These are phyloP conservation scores for Ustulina deusta DNA, from an alignment of 2,329 filamentous ascomycete genomes.

Conservation along the genomic window DNA sequence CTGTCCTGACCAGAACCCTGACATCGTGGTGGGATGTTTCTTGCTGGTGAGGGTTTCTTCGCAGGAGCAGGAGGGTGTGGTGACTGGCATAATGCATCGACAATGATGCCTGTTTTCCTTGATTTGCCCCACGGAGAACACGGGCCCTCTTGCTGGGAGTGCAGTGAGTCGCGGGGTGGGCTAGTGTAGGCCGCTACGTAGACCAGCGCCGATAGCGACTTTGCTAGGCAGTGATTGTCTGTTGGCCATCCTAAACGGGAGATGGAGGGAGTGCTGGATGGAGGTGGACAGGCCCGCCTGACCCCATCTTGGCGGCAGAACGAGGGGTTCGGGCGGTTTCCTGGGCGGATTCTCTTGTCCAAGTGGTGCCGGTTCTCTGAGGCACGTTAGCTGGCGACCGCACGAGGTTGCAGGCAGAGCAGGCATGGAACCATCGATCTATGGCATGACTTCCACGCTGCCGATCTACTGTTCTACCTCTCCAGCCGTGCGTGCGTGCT, in stretches of 20 bases:
- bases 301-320: slow-evolving; percentile 36
- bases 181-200: slow-evolving; percentile 8
- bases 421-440: slow-evolving; percentile 24
- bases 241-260: slow-evolving; percentile 30
- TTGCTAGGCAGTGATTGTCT: slow-evolving; percentile 16
- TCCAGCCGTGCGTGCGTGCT: too few relatives aligned
- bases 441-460: slow-evolving; percentile 8
- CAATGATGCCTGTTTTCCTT: slow-evolving; percentile 25
- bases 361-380: slow-evolving; percentile 12
- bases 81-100: slow-evolving; percentile 28
- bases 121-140: slow-evolving; percentile 15
- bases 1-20: slow-evolving; percentile 10
- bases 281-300: slow-evolving; percentile 35
- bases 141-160: neutral
- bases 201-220: slow-evolving; percentile 6
- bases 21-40: slow-evolving; percentile 15
- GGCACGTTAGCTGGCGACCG: slow-evolving; percentile 18
- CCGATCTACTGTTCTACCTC: slow-evolving; percentile 7
- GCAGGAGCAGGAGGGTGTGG: slow-evolving; percentile 13
- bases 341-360: slow-evolving; percentile 14
- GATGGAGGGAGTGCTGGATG: slow-evolving; percentile 30
- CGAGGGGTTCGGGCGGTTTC: slow-evolving; percentile 37
- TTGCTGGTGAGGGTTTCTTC: slow-evolving; percentile 12
- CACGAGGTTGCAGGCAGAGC: slow-evolving; percentile 30
- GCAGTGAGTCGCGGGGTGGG: slow-evolving; percentile 24